Conservation (phyloP, 1,284 basidiomycete genomes). For the Anthracocystis walkeri region DNA sequence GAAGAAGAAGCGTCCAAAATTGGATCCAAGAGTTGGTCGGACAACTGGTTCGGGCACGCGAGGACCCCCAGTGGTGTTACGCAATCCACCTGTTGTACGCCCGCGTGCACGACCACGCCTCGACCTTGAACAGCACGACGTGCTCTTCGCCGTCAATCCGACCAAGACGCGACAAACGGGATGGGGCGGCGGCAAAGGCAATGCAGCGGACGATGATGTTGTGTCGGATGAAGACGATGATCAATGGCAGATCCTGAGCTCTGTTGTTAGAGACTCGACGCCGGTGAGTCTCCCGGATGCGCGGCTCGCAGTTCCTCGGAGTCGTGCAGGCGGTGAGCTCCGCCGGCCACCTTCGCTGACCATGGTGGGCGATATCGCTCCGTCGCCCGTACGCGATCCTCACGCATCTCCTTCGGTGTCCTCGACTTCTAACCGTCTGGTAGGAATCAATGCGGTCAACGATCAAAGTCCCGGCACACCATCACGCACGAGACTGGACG, state of each 20-base stretch:
- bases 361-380: neutral
- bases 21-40: slow-evolving; percentile 35
- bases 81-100: slow-evolving; percentile 46
- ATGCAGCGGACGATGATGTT: neutral
- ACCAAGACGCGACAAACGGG: neutral
- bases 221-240: slow-evolving; percentile 28
- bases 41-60: slow-evolving; percentile 3
- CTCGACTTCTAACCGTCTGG: slow-evolving; percentile 8
- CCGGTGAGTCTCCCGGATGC: slow-evolving; percentile 14
- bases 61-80: slow-evolving; percentile 6
- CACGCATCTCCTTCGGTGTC: slow-evolving; percentile 16
- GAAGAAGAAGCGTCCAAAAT: slow-evolving; percentile 37
- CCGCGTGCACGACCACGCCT: slow-evolving; percentile 33
- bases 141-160: slow-evolving; percentile 43
- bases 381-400: slow-evolving; percentile 7
- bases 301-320: slow-evolving; percentile 22
- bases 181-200: neutral
- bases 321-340: neutral
- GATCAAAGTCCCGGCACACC: slow-evolving; percentile 30
- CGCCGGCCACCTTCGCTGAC: neutral
- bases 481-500: slow-evolving; percentile 11
- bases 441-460: neutral
- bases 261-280: slow-evolving; percentile 13
- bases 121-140: slow-evolving; percentile 46
- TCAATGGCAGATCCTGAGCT: slow-evolving; percentile 23